A percentile compares a stretch with the other conserved stretches of the same genome.
These are phyloP conservation scores for Wickerhamomyces chaumierensis DNA, from an alignment of 805 yeast genomes.

Conservation along the genomic window DNA sequence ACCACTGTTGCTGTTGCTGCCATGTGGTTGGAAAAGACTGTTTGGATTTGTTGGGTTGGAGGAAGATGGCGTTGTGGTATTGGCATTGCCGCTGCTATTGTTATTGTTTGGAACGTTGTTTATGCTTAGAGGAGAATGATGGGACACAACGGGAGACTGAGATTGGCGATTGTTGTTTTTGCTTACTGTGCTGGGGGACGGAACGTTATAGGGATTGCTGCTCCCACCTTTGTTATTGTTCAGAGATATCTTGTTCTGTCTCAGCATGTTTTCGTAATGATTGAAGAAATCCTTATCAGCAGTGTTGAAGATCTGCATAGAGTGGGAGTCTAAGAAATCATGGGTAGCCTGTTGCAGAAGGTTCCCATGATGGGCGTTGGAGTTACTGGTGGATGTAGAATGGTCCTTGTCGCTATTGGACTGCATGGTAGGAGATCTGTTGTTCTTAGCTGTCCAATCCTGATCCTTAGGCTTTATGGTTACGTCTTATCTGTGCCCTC, in stretches of 20 bases:
- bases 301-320: background rate
- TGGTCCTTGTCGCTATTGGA: background rate
- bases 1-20: slow-evolving; percentile 3
- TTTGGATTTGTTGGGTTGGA: background rate
- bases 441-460: too few species aligned
- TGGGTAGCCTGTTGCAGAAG: background rate
- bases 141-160: too few species aligned
- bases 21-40: background rate
- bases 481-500: too few species aligned
- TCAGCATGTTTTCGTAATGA: slow-evolving; percentile 16
- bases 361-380: background rate
- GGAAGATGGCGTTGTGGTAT: too few species aligned
- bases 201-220: too few species aligned
- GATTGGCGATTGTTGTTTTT: too few species aligned
- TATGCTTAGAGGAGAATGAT: too few species aligned
- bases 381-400: background rate
- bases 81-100: too few species aligned
- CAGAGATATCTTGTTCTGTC: slow-evolving; percentile 16
- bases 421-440: too few species aligned
- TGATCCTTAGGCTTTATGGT: too few species aligned
- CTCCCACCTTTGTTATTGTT: slow-evolving; percentile 1
- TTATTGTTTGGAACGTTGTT: slow-evolving; percentile 1
- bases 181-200: too few species aligned
- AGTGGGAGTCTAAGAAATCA: background rate
- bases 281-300: slow-evolving; percentile 5